Evolutionary conservation across 768 basidiomycete genomes (phyloP).

Genomic region (Phaeotremella skinneri): DNA sequence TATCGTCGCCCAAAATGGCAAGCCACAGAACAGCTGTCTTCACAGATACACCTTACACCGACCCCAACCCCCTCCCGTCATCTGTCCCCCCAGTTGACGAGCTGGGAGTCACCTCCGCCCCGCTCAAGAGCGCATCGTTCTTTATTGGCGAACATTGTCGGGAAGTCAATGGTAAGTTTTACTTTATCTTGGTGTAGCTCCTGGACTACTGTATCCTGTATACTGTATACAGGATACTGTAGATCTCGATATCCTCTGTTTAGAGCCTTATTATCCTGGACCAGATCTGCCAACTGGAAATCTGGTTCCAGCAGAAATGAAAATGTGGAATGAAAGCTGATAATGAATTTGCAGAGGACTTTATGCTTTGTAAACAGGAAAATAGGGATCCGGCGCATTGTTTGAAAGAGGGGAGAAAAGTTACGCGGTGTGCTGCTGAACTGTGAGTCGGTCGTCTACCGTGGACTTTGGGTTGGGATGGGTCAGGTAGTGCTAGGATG

Average conservation of each 20-base stretch:
- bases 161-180: constrained; percentile 81
- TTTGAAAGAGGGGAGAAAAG: constrained; percentile 89
- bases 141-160: constrained; percentile 95
- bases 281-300: neutral
- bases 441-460: constrained; percentile 60
- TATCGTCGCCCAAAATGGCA: neutral
- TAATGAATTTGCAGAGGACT: constrained; percentile 68
- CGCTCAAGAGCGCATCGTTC: constrained; percentile 93
- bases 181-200: neutral
- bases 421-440: constrained; percentile 91
- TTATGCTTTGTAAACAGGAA: constrained; percentile 97
- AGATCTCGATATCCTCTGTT: too few relatives aligned
- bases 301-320: neutral
- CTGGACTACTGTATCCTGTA: too few relatives aligned
- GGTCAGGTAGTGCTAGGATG: neutral
- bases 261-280: too few relatives aligned
- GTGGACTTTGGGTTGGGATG: neutral
- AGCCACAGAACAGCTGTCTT: constrained; percentile 27
- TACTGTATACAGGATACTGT: too few relatives aligned
- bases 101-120: constrained; percentile 83
- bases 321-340: constrained; percentile 2
- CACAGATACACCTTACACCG: constrained; percentile 45
- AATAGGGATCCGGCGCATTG: constrained; percentile 86
- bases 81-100: constrained; percentile 75
- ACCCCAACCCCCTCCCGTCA: constrained; percentile 53